Conservation (phyloP, 2,329 filamentous ascomycete species). For the Tolypocladium ovalisporum region DNA sequence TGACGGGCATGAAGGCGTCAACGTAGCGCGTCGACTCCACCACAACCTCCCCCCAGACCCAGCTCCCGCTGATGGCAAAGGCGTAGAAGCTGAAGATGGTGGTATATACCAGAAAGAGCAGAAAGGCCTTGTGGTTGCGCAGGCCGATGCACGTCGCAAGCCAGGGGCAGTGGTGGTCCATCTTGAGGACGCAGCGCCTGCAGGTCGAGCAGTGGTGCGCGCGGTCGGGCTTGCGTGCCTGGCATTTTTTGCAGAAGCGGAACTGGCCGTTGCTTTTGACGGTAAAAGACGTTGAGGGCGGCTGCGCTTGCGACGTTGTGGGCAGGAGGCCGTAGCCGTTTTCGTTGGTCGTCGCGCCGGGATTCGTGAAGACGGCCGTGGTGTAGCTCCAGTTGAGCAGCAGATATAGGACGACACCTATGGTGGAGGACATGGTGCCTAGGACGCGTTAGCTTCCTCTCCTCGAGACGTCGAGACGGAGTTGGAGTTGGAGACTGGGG, state of each 20-base stretch:
- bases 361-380: slow-evolving; percentile 83
- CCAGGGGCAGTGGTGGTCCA: slow-evolving; percentile 99
- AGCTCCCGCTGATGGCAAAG: slow-evolving; percentile 66
- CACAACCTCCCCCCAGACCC: slow-evolving; percentile 79
- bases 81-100: slow-evolving; percentile 74
- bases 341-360: slow-evolving; percentile 58
- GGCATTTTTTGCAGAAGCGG: slow-evolving; percentile 96
- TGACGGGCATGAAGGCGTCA: slow-evolving; percentile 74
- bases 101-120: slow-evolving; percentile 86
- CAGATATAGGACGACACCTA: slow-evolving; percentile 62
- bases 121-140: slow-evolving; percentile 89
- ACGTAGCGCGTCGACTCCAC: slow-evolving; percentile 57
- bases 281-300: slow-evolving; percentile 63
- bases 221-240: slow-evolving; percentile 86
- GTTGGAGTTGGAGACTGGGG: background rate
- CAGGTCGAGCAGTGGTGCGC: slow-evolving; percentile 96
- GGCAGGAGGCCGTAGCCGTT: slow-evolving; percentile 73
- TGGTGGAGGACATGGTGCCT: slow-evolving; percentile 46
- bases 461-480: background rate
- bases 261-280: slow-evolving; percentile 83
- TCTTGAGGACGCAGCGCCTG: slow-evolving; percentile 89
- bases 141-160: slow-evolving; percentile 90
- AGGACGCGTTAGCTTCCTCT: slow-evolving; percentile 5
- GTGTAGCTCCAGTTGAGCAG: slow-evolving; percentile 86
- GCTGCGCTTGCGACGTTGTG: slow-evolving; percentile 44